Evolutionary conservation across 371 early-diverging fungal genomes (phyloP).

Genomic region (Mortierella sp.): DNA sequence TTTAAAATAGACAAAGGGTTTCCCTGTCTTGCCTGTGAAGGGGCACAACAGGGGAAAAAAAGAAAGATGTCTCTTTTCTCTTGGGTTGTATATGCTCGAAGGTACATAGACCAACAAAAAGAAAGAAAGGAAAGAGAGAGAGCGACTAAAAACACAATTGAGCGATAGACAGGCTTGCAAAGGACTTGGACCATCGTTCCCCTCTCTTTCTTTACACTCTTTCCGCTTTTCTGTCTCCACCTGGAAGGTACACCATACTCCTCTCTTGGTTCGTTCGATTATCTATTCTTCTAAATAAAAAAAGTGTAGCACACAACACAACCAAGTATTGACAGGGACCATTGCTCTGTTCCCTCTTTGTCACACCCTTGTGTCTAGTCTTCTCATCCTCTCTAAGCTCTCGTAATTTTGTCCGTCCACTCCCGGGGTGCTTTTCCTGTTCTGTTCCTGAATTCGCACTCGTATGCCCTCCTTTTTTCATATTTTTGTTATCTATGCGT

Average conservation of each 20-base stretch:
- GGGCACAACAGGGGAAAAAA: neutral
- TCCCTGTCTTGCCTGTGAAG: neutral
- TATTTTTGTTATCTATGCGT: neutral
- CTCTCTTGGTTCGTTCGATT: neutral
- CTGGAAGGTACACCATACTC: neutral
- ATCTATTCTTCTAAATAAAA: neutral
- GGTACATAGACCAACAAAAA: conserved; percentile 7
- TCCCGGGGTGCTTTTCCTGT: neutral
- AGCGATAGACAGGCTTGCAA: neutral
- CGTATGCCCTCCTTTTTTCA: neutral
- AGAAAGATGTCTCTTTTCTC: neutral
- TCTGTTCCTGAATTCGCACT: neutral
- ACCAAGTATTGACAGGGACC: neutral
- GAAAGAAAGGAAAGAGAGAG: neutral
- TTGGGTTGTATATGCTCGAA: conserved; percentile 11
- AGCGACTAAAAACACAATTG: neutral
- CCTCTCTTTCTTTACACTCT: neutral
- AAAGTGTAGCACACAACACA: neutral
- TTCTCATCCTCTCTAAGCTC: neutral
- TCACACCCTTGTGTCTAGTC: conserved; percentile 6
- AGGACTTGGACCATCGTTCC: conserved; percentile 11
- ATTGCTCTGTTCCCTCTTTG: neutral
- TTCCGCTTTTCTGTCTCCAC: neutral
- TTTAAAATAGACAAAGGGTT: conserved; percentile 5
- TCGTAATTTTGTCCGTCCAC: neutral